Base-by-base conservation (phyloP, 78 protist genomes). In the Chrysochromulina tobinii region DNA sequence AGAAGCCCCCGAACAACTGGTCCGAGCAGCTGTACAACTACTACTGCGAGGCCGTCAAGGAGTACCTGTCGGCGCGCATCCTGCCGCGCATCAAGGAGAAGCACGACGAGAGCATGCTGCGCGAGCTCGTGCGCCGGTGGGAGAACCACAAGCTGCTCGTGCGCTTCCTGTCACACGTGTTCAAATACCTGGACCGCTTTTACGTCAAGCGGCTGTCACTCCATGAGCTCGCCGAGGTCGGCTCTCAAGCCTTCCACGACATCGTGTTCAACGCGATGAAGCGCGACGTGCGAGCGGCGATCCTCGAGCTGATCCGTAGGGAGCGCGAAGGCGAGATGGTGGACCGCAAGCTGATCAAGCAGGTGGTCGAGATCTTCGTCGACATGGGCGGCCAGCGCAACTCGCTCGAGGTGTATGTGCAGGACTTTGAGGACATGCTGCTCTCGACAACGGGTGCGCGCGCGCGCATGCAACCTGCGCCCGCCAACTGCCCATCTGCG, bases 81-180 rank as follows among this genome's bases (percentile, higher is more conserved):
- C 68, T 90, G 17, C 93, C 93, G 14, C 89, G 89, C 48, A 90
- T 90, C 89, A 79, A 66, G 25, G 88, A 87, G 7, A 79, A 81
- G 68, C 51, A 81, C 12, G 89, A 87, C 48, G 93, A 90, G 67
- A 3, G 61, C 14, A 81, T 90, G 89, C 81, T 90, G 77, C 89
- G 85, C 17, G 93, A 90, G 81, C 86, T 90, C 48, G 93, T 77
- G n/a, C 83, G 73, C 25, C 75, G 93, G 21, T 90, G 93, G 93
- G 73, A 90, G 38, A 90, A 90, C 67, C 93, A 90, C 93, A 90
- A 90, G 53, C 85, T 73, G n/a, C 72, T 90, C 9, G 59, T 90
- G 1, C 93, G 93, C 11, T 87, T 81, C 81, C 51, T 90, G 59
- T 66, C 61, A 57, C 83, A 81, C 61, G 81, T 90, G 54, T 90